phyloP scores from a whole-genome alignment of 1,139 yeast genomes.

The Yamadazyma sp. region DNA sequence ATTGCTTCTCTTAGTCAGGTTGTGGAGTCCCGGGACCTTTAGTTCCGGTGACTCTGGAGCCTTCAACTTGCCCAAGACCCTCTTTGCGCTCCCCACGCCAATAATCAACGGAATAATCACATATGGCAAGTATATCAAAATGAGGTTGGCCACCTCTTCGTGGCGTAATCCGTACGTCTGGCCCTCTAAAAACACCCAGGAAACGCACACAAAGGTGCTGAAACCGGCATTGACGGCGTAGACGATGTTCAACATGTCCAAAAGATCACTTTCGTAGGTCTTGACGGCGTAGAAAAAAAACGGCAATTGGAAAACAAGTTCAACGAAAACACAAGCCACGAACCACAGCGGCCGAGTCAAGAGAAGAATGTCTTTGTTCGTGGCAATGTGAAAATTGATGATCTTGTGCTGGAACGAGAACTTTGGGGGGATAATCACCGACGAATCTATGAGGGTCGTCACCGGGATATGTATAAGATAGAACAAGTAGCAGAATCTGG shows the following conservation, averaged over 20 bases:
- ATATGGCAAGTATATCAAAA: constrained; percentile 64
- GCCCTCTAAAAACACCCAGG: constrained; percentile 39
- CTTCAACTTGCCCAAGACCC: neutral
- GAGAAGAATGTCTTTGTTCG: constrained; percentile 72
- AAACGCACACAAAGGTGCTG: constrained; percentile 67
- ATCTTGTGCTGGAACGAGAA: constrained; percentile 47
- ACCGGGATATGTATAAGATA: constrained; percentile 66
- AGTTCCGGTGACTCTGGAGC: no score
- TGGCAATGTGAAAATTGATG: constrained; percentile 55
- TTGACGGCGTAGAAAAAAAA: constrained; percentile 50
- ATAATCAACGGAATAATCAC: constrained; percentile 61
- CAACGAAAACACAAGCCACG: constrained; percentile 65
- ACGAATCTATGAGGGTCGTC: constrained; percentile 72
- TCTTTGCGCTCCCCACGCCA: constrained; percentile 1
- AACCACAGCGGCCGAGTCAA: constrained; percentile 65
- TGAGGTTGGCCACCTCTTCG: constrained; percentile 40
- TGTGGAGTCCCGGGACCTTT: no score
- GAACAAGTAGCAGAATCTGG: constrained; percentile 51
- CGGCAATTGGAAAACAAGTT: constrained; percentile 75
- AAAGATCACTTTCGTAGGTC: constrained; percentile 19
- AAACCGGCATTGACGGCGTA: constrained; percentile 78
- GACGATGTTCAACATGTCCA: constrained; percentile 54
- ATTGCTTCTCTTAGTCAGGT: neutral
- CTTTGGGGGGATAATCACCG: constrained; percentile 66
- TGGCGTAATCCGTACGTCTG: constrained; percentile 31